Evolutionary conservation across 345 rosid genomes (phyloP).

Genomic region (Brassica incana): DNA sequence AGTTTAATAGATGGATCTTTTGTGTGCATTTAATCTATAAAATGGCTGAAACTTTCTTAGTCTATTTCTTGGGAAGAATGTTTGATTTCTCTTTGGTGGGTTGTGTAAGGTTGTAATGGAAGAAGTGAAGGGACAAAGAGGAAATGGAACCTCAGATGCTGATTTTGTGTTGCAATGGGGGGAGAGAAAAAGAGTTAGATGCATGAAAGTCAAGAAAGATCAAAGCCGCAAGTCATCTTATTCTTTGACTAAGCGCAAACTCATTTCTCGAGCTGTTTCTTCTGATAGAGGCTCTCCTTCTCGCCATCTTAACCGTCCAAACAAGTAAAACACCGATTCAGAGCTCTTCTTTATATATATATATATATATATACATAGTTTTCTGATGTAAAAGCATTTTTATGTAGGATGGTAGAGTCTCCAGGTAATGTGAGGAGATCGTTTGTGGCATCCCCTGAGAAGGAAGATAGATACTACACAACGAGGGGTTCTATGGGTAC

Average conservation of each 20-base stretch:
- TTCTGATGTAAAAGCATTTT: background rate
- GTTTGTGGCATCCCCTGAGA: conserved; percentile 55
- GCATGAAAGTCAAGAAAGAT: conserved; percentile 73
- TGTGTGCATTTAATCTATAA: conserved; percentile 12
- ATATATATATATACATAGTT: background rate
- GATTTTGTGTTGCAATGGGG: conserved; percentile 97
- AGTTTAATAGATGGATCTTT: conserved; percentile 6
- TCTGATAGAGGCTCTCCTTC: conserved; percentile 57
- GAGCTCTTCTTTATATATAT: background rate
- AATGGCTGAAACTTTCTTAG: background rate
- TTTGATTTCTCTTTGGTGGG: conserved; percentile 19
- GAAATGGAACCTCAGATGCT: conserved; percentile 51
- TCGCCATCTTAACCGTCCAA: conserved; percentile 49
- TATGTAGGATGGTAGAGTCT: conserved; percentile 51
- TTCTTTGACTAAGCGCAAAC: conserved; percentile 57
- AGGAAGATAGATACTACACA: conserved; percentile 78
- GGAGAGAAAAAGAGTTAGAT: conserved; percentile 77
- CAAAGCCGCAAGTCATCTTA: conserved; percentile 55
- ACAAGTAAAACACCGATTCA: conserved; percentile 36
- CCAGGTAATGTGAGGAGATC: conserved; percentile 51
- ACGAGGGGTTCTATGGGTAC: conserved; percentile 76
- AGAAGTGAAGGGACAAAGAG: conserved; percentile 63
- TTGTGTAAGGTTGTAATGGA: conserved; percentile 49
- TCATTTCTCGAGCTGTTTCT: conserved; percentile 46
- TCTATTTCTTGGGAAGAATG: background rate